Evolutionary conservation across 495 filamentous ascomycete genomes (phyloP), one percentile per base, ranked within the genome.

Genomic region (Penicillium daleae): DNA sequence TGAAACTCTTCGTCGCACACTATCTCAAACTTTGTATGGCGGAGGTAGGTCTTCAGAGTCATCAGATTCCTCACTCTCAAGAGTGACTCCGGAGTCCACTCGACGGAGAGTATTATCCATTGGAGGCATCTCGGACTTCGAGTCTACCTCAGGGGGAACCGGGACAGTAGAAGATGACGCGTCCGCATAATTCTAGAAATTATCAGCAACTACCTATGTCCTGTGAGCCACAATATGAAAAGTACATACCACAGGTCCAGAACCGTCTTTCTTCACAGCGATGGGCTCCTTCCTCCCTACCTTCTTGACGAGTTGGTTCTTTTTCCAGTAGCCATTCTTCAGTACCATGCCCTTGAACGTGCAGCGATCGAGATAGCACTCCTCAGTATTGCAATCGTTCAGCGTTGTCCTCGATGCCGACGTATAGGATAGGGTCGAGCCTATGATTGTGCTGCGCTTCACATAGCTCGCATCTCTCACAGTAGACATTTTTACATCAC

Each of bases 311-410:
- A 79, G 63, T 33, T 63, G 58, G 3, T 75, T 75, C 42, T 66
- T 67, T 57, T 69, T 72, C 76, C 75, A 79, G n/a, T 77, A 64
- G 4, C 71, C 74, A 57, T 74, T 70, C 53, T 69, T 66, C 37
- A 79, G 48, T 24, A 74, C 61, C 72, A 74, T 74, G 1, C 70
- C 72, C 49, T 51, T 62, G 31, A 76, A 76, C 29, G 67, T 59
- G 3, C 68, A 70, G 9, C 69, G 53, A 0, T 66, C 55, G 22
- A 79, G 66, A 2, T 69, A 52, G 63, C 75, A 79, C 2, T 73
- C 65, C 3, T 53, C 67, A 5, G 76, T 67, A 52, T 76, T 66
- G 40, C 75, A 79, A 40, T 79, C 64, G 24, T 13, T 42, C 31
- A 78, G 32, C 1, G n/a, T 55, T 5, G 70, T 46, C 32, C 57